phyloP scores from a whole-genome alignment of 164 flowering plant genomes.

The Magnolia officinalis region DNA sequence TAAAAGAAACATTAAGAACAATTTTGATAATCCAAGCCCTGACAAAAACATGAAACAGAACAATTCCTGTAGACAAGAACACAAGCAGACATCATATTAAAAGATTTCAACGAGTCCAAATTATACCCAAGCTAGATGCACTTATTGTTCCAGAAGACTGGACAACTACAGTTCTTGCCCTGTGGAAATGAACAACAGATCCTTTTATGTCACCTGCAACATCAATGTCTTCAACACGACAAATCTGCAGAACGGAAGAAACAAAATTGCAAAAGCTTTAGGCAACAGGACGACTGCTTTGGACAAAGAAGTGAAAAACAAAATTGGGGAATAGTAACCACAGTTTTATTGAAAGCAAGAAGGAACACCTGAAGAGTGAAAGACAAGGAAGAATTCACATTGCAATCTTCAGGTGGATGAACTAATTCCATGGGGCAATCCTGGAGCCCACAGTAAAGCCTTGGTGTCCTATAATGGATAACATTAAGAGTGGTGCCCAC shows the following conservation, averaged over 20 bases:
- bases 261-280: not conserved
- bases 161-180: constrained; percentile 66
- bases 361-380: constrained; percentile 89
- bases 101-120: not conserved
- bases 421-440: constrained; percentile 82
- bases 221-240: constrained; percentile 80
- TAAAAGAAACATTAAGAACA: not conserved
- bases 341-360: not conserved
- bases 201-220: constrained; percentile 74
- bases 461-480: constrained; percentile 49
- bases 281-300: not conserved
- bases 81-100: not conserved
- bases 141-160: constrained; percentile 61
- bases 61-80: no score
- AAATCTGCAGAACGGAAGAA: constrained; percentile 46
- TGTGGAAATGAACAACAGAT: constrained; percentile 86
- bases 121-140: constrained; percentile 74
- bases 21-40: not conserved
- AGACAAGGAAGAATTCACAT: constrained; percentile 78
- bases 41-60: constrained; percentile 3
- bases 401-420: constrained; percentile 98
- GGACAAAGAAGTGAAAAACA: constrained; percentile 2
- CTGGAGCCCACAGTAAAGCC: constrained; percentile 56
- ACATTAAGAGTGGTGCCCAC: not conserved
- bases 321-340: not conserved